phyloP scores from a whole-genome alignment of 495 filamentous ascomycete genomes.

The Talaromyces adpressus region DNA sequence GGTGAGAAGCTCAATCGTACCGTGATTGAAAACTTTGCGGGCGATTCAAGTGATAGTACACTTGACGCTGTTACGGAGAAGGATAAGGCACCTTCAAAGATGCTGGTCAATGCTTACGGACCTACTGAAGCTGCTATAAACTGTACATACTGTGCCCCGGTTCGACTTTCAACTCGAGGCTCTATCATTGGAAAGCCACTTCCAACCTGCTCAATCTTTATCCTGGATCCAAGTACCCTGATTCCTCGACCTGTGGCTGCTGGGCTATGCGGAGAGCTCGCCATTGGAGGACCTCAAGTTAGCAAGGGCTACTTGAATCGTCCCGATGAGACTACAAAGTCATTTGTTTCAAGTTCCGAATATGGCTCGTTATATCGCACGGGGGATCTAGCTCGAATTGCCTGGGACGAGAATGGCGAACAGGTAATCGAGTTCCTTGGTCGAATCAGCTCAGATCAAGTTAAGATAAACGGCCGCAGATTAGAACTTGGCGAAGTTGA shows the following conservation, averaged over 20 bases:
- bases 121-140: conserved; percentile 14
- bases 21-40: conserved; percentile 31
- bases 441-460: no score
- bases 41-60: conserved; percentile 10
- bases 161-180: conserved; percentile 20
- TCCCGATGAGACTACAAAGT: conserved; percentile 27
- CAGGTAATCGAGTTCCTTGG: no score
- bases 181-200: conserved; percentile 8
- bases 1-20: conserved; percentile 26
- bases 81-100: conserved; percentile 17
- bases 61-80: background rate
- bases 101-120: conserved; percentile 18
- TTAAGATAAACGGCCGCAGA: no score
- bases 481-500: no score
- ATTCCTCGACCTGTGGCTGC: conserved; percentile 25
- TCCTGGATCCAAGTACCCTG: conserved; percentile 30
- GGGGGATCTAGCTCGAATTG: no score
- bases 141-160: conserved; percentile 32
- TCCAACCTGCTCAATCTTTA: conserved; percentile 24
- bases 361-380: no score
- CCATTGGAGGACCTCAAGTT: conserved; percentile 44
- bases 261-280: conserved; percentile 45
- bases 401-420: no score
- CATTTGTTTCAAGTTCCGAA: no score
- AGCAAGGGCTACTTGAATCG: conserved; percentile 44